Base-by-base conservation (phyloP, 169 alveolate species). In the Theileria parva region DNA sequence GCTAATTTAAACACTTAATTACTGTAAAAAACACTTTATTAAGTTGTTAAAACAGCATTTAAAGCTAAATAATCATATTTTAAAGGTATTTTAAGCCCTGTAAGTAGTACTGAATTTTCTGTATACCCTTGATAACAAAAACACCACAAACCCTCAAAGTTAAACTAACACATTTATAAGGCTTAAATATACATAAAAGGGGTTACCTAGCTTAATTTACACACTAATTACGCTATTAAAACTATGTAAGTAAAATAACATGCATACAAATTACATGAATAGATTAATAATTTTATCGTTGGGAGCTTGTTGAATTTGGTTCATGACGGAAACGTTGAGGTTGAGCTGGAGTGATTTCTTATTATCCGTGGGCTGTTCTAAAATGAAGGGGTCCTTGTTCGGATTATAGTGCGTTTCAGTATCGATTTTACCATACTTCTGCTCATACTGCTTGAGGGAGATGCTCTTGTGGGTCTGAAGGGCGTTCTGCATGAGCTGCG, bases 381-480 rank as follows among this genome's bases (percentile, higher is more conserved):
- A 67, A 48, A 79, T 80, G 17, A 81, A 66, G 9, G 94, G 86
- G 61, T 79, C 87, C 72, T 80, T 87, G 67, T 61, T 72, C 51
- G 87, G 88, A 28, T 74, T 85, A 37, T 73, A 80, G 68, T 86
- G 91, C 27, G 86, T 80, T 5, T 86, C 80, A n/a, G 69, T 32
- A n/a, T 85, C 91, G 30, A 90, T 90, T 60, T 88, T 90, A 4
- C 94, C 94, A 72, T 87, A 75, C 32, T 81, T 88, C 65, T 72
- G 85, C 63, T 90, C 94, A 60, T 81, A 90, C 28, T 80, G 83
- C 59, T 87, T 91, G 53, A 90, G 34, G 50, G 87, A 76, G 9
- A 90, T 90, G 70, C 76, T 80, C 57, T 78, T 87, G 60, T 80
- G 65, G 27, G 86, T 53, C 59, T 80, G 80, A 28, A 90, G 68